Evolutionary conservation across 148 eudicot genomes (phyloP).

Genomic region (Rhododendron henanense): DNA sequence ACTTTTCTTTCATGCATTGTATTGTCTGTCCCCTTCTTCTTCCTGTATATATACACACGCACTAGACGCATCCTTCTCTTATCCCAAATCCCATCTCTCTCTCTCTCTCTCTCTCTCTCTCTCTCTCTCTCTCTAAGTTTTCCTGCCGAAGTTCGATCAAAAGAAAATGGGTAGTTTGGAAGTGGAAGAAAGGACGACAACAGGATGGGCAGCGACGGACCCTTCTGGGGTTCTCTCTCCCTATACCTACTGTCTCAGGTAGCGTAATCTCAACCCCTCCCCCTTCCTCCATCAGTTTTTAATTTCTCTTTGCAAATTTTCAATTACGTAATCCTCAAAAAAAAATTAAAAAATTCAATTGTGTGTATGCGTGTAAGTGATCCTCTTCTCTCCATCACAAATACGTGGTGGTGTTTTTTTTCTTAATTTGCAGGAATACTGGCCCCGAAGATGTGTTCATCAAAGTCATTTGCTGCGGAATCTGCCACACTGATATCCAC

Average conservation of each 20-base stretch:
- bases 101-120: neutral
- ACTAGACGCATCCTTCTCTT: neutral
- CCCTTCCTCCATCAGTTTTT: neutral
- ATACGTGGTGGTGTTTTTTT: neutral
- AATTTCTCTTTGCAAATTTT: neutral
- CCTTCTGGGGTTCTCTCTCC: constrained; percentile 80
- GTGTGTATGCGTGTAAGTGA: neutral
- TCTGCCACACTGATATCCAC: constrained; percentile 87
- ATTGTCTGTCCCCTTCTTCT: neutral
- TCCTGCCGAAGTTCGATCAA: neutral
- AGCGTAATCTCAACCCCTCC: neutral
- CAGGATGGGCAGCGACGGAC: constrained; percentile 88
- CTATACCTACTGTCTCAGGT: constrained; percentile 80
- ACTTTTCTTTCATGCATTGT: neutral
- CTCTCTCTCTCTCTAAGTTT: neutral
- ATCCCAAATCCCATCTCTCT: neutral
- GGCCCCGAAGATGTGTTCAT: constrained; percentile 76
- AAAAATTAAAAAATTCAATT: too few species aligned
- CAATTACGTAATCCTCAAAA: neutral
- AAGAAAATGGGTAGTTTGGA: constrained; percentile 51
- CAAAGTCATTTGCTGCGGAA: constrained; percentile 70
- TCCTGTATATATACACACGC: neutral
- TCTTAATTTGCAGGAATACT: constrained; percentile 41
- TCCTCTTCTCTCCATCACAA: neutral
- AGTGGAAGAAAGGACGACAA: constrained; percentile 49